These are phyloP conservation scores for Suillus hirtellus DNA, from an alignment of 768 basidiomycete genomes.

Conservation along the genomic window DNA sequence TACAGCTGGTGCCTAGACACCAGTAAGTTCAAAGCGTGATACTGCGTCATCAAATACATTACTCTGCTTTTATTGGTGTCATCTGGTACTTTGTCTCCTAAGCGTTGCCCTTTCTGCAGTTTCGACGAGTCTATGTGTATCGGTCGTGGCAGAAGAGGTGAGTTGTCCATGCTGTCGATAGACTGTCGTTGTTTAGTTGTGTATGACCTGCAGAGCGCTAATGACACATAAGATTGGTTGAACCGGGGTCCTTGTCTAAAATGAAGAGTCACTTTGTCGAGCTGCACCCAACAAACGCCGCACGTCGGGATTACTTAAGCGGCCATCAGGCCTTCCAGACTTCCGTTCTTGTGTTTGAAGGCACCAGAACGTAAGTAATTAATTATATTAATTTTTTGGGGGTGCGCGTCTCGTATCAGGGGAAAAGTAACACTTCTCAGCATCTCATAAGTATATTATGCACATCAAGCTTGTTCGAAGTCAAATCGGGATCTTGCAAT, in stretches of 20 bases:
- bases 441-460: too few species aligned
- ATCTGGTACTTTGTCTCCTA: slow-evolving; percentile 17
- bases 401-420: too few species aligned
- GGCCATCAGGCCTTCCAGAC: too few species aligned
- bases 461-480: too few species aligned
- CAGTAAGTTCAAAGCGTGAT: neutral
- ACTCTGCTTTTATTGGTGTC: slow-evolving; percentile 30
- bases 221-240: neutral
- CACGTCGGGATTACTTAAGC: neutral
- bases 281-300: neutral
- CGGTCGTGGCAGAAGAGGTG: neutral
- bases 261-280: neutral
- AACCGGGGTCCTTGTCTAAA: neutral
- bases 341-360: too few species aligned
- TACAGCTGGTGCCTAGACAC: slow-evolving; percentile 19
- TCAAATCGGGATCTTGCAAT: too few species aligned
- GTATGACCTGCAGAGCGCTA: neutral
- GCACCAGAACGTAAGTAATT: too few species aligned
- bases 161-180: neutral
- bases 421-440: too few species aligned
- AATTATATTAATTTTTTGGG: too few species aligned
- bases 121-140: slow-evolving; percentile 6
- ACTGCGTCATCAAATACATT: neutral
- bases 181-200: neutral
- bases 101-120: slow-evolving; percentile 13